Evolutionary conservation across 225 moss, liverwort and hornwort species (phyloP).

Genomic region (Rhytidiadelphus loreus): DNA sequence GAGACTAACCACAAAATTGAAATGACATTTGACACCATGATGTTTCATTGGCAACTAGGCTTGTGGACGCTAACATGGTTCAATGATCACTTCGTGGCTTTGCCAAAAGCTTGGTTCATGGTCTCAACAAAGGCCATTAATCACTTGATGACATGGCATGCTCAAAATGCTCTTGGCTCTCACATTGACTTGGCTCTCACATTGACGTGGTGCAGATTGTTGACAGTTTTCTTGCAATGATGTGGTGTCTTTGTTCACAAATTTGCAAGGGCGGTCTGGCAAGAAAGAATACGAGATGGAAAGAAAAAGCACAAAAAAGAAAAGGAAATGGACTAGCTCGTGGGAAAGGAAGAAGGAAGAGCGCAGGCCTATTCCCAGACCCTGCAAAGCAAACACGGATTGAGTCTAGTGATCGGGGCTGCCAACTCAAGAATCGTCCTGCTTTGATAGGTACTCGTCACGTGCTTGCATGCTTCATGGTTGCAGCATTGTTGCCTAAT

Average conservation of each 20-base stretch:
- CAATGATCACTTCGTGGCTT: rapidly evolving
- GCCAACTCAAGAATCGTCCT: neutral
- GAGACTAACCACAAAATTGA: too few species aligned
- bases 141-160: too few species aligned
- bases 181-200: rapidly evolving
- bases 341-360: neutral
- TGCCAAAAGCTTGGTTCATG: rapidly evolving
- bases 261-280: neutral
- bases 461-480: neutral
- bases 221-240: neutral
- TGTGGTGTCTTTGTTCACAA: rapidly evolving
- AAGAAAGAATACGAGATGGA: neutral
- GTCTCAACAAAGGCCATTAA: too few species aligned
- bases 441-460: neutral
- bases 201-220: rapidly evolving
- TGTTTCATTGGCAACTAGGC: rapidly evolving
- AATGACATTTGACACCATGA: neutral
- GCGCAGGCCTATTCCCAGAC: neutral
- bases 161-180: neutral
- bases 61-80: neutral
- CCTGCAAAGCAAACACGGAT: neutral
- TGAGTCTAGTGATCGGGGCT: neutral
- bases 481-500: neutral
- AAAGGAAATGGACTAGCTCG: rapidly evolving
- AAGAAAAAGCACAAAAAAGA: neutral